Conservation (phyloP, 225 moss, liverwort and hornwort species). For the Pseudoscleropodium purum region DNA sequence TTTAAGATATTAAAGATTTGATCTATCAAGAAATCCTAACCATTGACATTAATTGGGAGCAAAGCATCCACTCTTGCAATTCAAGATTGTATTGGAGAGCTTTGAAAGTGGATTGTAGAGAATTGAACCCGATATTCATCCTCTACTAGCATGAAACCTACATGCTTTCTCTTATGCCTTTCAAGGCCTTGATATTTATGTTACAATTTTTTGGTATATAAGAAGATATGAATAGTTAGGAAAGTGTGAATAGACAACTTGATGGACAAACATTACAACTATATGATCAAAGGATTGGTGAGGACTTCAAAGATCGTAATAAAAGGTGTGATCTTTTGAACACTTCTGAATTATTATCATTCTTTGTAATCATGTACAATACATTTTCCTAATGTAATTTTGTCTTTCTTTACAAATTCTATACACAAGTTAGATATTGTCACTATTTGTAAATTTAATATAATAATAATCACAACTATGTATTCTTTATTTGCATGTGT, state of each 20-base stretch:
- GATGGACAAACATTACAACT: background rate
- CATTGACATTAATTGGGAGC: rapidly evolving
- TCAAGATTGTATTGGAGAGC: background rate
- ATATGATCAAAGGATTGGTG: rapidly evolving
- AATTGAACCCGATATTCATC: rapidly evolving
- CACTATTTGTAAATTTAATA: background rate
- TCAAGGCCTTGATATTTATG: background rate
- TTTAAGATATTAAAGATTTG: too few relatives aligned
- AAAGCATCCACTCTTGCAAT: background rate
- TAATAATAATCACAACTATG: too few relatives aligned
- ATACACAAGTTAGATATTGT: rapidly evolving
- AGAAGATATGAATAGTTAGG: background rate
- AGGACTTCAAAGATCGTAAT: background rate
- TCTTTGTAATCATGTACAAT: rapidly evolving
- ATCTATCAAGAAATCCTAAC: too few relatives aligned
- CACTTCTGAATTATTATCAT: rapidly evolving
- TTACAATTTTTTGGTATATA: background rate
- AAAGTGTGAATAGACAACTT: background rate
- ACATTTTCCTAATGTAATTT: rapidly evolving
- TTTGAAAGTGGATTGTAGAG: background rate
- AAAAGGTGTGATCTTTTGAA: background rate
- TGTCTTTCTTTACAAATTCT: background rate
- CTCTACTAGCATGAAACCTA: rapidly evolving
- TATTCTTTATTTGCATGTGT: too few relatives aligned
- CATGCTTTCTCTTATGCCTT: too few relatives aligned